Conservation (phyloP, 2,329 filamentous ascomycete genomes). For the Fusarium sp. region DNA sequence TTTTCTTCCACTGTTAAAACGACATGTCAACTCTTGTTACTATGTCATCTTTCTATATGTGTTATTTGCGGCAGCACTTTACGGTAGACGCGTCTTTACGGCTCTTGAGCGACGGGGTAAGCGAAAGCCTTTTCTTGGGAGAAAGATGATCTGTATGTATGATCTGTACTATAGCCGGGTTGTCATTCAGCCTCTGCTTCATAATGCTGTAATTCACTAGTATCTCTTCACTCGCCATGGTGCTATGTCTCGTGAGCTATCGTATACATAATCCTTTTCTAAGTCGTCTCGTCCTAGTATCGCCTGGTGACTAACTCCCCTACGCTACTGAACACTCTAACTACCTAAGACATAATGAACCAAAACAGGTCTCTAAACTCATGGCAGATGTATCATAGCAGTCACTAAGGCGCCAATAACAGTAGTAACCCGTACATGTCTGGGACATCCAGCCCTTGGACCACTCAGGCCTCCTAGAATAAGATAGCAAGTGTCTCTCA, state of each 20-base stretch:
- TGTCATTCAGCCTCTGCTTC: conserved; percentile 51
- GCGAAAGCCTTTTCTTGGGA: conserved; percentile 1
- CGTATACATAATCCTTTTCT: not conserved
- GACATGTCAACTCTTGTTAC: conserved; percentile 16
- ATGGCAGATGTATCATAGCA: not conserved
- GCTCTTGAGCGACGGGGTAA: conserved; percentile 19
- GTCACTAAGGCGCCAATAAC: not conserved
- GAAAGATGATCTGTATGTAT: conserved; percentile 38
- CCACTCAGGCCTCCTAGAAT: not conserved
- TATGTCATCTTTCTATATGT: conserved; percentile 28
- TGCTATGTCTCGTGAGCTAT: not conserved
- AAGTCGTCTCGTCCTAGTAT: too few relatives aligned
- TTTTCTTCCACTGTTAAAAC: conserved; percentile 6
- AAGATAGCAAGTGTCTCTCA: not conserved
- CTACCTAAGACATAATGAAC: not conserved
- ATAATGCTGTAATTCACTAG: conserved; percentile 57
- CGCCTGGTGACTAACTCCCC: not conserved
- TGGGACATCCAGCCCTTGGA: conserved; percentile 10
- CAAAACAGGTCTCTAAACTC: not conserved
- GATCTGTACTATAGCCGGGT: conserved; percentile 35
- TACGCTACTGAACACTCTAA: not conserved
- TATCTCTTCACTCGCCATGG: conserved; percentile 40
- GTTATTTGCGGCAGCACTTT: conserved; percentile 18
- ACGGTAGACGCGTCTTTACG: conserved; percentile 14
- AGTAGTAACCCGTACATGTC: not conserved